Conservation (phyloP, 768 basidiomycete genomes). For the Boletus edulis region DNA sequence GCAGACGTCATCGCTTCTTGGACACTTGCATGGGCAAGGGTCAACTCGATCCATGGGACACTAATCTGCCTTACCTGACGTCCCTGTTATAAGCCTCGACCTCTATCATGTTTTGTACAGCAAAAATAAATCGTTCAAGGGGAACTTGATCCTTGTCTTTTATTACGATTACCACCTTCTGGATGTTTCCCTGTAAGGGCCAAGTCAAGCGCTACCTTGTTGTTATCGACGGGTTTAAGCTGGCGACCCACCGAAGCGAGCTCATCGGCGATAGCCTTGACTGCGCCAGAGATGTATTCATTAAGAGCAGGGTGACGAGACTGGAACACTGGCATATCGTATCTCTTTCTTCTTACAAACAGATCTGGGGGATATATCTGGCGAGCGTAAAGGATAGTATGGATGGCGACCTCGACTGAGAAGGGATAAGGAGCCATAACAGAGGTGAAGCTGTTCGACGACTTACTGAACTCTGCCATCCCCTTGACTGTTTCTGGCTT, state of each 20-base stretch:
- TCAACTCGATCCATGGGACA: neutral
- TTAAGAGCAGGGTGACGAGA: constrained; percentile 89
- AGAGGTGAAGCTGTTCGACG: neutral
- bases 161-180: constrained; percentile 81
- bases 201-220: neutral
- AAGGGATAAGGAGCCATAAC: constrained; percentile 3
- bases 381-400: constrained; percentile 87
- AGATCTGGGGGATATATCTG: constrained; percentile 88
- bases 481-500: constrained; percentile 58
- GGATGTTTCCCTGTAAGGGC: constrained; percentile 61
- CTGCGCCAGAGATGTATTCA: constrained; percentile 85
- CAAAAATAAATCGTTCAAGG: constrained; percentile 89
- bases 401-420: constrained; percentile 90
- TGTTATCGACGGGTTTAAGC: neutral
- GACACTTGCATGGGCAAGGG: constrained; percentile 44
- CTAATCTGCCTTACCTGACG: constrained; percentile 44
- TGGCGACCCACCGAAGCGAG: constrained; percentile 51
- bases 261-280: constrained; percentile 81
- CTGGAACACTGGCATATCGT: constrained; percentile 88
- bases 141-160: constrained; percentile 77
- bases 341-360: constrained; percentile 86
- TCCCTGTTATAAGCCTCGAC: constrained; percentile 71
- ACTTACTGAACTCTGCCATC: constrained; percentile 70
- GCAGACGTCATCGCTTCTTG: constrained; percentile 65
- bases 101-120: constrained; percentile 77